Conservation (phyloP, 2,329 filamentous ascomycete species). For the Dendrostoma leiphaemia region DNA sequence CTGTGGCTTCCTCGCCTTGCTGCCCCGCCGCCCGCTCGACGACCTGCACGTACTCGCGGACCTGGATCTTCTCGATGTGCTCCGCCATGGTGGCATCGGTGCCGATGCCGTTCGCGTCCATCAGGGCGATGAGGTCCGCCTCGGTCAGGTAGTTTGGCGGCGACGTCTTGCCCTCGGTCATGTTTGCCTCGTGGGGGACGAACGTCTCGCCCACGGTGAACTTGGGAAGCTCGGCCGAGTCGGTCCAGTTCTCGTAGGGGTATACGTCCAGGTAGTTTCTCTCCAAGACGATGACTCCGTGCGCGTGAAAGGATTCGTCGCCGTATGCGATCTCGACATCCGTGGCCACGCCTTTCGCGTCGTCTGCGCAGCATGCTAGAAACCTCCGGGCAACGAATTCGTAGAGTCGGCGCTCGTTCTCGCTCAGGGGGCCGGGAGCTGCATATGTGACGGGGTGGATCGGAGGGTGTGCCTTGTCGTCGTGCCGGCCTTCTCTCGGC, state of each 20-base stretch:
- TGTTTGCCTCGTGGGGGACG: conserved; percentile 82
- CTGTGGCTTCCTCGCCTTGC: conserved; percentile 34
- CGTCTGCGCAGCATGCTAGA: conserved; percentile 91
- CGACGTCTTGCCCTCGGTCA: conserved; percentile 86
- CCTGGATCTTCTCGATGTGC: conserved; percentile 94
- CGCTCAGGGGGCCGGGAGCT: conserved; percentile 58
- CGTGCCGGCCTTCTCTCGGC: conserved; percentile 79
- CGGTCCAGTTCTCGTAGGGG: conserved; percentile 94
- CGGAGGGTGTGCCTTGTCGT: conserved; percentile 95
- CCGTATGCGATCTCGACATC: conserved; percentile 85
- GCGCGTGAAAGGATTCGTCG: conserved; percentile 76
- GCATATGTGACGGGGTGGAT: conserved; percentile 95
- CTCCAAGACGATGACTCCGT: conserved; percentile 80
- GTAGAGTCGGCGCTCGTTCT: conserved; percentile 75
- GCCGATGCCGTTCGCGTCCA: conserved; percentile 98
- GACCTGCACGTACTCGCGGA: conserved; percentile 79
- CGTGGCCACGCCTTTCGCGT: conserved; percentile 82
- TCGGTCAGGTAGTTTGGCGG: conserved; percentile 88
- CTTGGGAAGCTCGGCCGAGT: conserved; percentile 75
- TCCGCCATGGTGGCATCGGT: conserved; percentile 99
- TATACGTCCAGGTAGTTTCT: conserved; percentile 95
- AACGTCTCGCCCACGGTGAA: conserved; percentile 81
- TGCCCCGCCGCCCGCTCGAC: conserved; percentile 40
- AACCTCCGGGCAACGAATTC: conserved; percentile 92
- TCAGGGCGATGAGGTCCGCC: conserved; percentile 89